phyloP scores from a whole-genome alignment of 2,329 filamentous ascomycete genomes.

The Chaetothyriales sp. region DNA sequence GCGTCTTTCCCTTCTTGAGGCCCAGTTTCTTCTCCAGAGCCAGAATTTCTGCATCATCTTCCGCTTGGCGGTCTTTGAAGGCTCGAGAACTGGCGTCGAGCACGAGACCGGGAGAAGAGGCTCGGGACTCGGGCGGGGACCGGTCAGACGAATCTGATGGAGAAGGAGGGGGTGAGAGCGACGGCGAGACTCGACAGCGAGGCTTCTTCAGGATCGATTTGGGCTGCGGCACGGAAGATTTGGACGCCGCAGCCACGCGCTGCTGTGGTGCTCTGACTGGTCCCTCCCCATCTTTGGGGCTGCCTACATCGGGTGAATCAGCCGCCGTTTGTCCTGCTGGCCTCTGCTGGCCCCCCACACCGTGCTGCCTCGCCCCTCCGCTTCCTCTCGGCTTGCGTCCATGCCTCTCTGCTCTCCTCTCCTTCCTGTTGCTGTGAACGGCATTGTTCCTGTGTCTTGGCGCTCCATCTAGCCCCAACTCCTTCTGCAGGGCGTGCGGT shows the following conservation, averaged over 20 bases:
- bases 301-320: conserved; percentile 10
- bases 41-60: conserved; percentile 81
- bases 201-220: conserved; percentile 28
- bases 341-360: conserved; percentile 12
- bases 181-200: conserved; percentile 3
- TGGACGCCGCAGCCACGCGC: conserved; percentile 2
- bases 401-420: conserved; percentile 43
- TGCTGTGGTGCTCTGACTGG: conserved; percentile 14
- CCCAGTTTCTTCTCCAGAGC: conserved; percentile 78
- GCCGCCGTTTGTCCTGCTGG: background rate
- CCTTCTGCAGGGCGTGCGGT: conserved; percentile 13
- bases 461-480: conserved; percentile 17
- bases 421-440: conserved; percentile 12
- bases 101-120: conserved; percentile 15
- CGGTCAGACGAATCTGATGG: conserved; percentile 1
- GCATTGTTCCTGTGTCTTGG: conserved; percentile 22
- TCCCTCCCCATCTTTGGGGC: conserved; percentile 22
- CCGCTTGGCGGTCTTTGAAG: conserved; percentile 52
- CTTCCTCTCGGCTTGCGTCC: conserved; percentile 51
- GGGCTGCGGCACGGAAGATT: conserved; percentile 10
- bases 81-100: conserved; percentile 22
- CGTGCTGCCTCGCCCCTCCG: conserved; percentile 39
- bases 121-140: conserved; percentile 1
- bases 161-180: conserved; percentile 5
- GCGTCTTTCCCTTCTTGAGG: conserved; percentile 59